phyloP scores from a whole-genome alignment of 345 rosid species.

The Corchorus olitorius region DNA sequence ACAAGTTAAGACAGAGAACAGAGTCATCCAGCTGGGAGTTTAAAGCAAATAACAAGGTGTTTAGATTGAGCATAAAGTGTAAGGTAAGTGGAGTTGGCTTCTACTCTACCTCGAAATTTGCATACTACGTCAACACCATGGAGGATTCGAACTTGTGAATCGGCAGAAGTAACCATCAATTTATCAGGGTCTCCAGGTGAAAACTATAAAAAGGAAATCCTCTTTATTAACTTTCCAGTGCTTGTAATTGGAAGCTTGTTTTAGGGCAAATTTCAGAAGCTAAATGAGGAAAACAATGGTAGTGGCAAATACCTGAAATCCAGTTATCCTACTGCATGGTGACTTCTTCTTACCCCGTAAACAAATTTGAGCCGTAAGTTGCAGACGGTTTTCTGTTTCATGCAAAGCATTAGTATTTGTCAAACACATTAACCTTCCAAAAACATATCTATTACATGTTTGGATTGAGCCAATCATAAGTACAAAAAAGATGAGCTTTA shows the following conservation, averaged over 20 bases:
- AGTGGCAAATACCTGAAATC: slow-evolving; percentile 40
- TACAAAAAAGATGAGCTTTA: neutral
- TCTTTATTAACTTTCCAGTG: slow-evolving; percentile 8
- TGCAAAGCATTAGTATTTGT: slow-evolving; percentile 33
- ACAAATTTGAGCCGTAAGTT: slow-evolving; percentile 32
- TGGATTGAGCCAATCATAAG: neutral
- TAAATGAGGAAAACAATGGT: neutral
- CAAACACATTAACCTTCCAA: slow-evolving; percentile 23
- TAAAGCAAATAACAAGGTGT: neutral
- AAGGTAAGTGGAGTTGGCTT: neutral
- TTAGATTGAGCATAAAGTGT: neutral
- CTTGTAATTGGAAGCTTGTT: neutral
- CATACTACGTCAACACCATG: slow-evolving; percentile 36
- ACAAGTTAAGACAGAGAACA: neutral
- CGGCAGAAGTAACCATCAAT: slow-evolving; percentile 50
- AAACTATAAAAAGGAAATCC: slow-evolving; percentile 31
- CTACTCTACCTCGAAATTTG: slow-evolving; percentile 39
- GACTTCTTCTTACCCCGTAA: slow-evolving; percentile 48
- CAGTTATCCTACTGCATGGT: slow-evolving; percentile 45
- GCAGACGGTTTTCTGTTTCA: slow-evolving; percentile 44
- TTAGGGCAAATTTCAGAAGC: neutral
- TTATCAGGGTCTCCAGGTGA: slow-evolving; percentile 39
- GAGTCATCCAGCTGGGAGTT: neutral
- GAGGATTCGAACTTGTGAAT: slow-evolving; percentile 41
- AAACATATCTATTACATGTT: slow-evolving; percentile 1